Conservation (phyloP, 2,329 filamentous ascomycete genomes). For the Phoma sp. region DNA sequence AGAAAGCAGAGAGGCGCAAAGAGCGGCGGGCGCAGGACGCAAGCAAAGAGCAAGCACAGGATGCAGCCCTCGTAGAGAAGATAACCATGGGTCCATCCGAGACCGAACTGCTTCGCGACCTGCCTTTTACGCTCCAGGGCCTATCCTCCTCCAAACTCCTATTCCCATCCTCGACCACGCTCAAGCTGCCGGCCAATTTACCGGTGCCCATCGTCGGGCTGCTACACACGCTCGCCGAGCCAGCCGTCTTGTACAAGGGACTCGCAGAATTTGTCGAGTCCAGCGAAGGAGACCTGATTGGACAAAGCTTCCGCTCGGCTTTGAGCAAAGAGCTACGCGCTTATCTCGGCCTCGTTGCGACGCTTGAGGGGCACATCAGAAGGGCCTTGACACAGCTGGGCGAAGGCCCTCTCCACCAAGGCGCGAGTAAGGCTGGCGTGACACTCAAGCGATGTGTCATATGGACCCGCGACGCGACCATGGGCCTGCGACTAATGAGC, state of each 20-base stretch:
- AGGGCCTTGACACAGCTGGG: conserved; percentile 78
- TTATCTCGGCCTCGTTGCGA: conserved; percentile 89
- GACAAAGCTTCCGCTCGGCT: conserved; percentile 88
- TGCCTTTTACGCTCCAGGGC: conserved; percentile 92
- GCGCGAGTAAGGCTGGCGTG: conserved; percentile 84
- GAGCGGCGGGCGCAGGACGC: conserved; percentile 35
- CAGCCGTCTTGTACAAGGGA: conserved; percentile 85
- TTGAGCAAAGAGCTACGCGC: conserved; percentile 84
- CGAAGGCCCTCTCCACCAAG: conserved; percentile 68
- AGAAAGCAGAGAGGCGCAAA: conserved; percentile 34
- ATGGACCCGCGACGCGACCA: conserved; percentile 96
- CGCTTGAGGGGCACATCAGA: conserved; percentile 89
- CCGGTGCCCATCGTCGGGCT: conserved; percentile 86
- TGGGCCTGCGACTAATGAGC: conserved; percentile 92
- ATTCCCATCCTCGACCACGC: conserved; percentile 70
- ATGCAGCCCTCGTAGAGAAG: conserved; percentile 18
- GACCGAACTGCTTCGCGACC: conserved; percentile 63
- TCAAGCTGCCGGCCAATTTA: conserved; percentile 79
- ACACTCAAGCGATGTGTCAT: conserved; percentile 95
- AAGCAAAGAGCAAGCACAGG: conserved; percentile 32
- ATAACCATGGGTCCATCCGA: conserved; percentile 48
- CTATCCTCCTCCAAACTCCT: conserved; percentile 84
- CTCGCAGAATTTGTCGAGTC: conserved; percentile 83
- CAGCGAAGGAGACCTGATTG: conserved; percentile 81
- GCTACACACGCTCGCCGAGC: conserved; percentile 87